These are phyloP conservation scores for Colletotrichum sp. DNA, from an alignment of 2,329 filamentous ascomycete species.

Conservation along the genomic window DNA sequence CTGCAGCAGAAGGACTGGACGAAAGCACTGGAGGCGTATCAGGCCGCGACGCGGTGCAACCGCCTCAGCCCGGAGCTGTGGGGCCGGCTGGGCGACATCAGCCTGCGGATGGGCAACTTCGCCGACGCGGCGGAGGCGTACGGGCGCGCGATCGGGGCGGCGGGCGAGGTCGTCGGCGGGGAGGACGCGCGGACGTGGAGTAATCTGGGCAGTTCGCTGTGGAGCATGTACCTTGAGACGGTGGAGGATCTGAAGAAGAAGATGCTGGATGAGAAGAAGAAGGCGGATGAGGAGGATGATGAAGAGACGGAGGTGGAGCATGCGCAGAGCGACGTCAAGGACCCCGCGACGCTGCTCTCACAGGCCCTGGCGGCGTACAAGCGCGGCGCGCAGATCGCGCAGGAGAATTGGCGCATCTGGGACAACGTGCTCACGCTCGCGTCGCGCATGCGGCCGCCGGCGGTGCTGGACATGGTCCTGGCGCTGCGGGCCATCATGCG, in stretches of 20 bases:
- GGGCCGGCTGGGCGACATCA: conserved; percentile 90
- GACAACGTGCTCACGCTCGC: conserved; percentile 93
- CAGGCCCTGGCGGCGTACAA: conserved; percentile 88
- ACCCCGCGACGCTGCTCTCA: conserved; percentile 67
- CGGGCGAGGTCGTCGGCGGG: conserved; percentile 71
- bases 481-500: conserved; percentile 78
- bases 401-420: conserved; percentile 93
- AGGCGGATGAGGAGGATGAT: conserved; percentile 31
- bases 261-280: conserved; percentile 20
- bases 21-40: conserved; percentile 79
- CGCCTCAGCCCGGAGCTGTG: conserved; percentile 83
- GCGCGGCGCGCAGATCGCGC: conserved; percentile 81
- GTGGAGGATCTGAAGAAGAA: conserved; percentile 39
- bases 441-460: conserved; percentile 76
- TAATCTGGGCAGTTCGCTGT: conserved; percentile 86
- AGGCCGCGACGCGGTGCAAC: conserved; percentile 78
- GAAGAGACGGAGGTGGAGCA: background rate
- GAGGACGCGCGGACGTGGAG: conserved; percentile 93
- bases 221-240: conserved; percentile 68
- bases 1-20: conserved; percentile 69
- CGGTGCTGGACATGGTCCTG: conserved; percentile 76
- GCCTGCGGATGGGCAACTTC: conserved; percentile 78
- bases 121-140: conserved; percentile 84
- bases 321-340: conserved; percentile 30
- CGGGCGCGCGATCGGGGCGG: conserved; percentile 74